Conservation (phyloP, 768 basidiomycete genomes). For the Naganishia vishniacii region DNA sequence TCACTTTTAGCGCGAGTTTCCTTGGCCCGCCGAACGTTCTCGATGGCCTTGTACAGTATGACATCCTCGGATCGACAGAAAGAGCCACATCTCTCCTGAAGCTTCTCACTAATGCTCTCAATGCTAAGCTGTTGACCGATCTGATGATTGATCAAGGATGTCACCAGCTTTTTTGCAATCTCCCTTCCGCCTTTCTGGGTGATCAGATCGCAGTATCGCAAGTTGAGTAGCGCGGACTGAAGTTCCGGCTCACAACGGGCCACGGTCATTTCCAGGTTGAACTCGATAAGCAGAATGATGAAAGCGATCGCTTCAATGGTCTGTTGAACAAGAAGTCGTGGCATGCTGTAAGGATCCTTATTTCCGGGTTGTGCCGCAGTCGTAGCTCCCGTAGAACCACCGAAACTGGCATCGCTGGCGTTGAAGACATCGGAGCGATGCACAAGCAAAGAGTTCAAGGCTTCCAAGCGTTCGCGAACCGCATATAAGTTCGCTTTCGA, state of each 20-base stretch:
- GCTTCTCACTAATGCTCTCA: conserved; percentile 88
- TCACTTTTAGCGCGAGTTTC: conserved; percentile 70
- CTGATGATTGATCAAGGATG: conserved; percentile 94
- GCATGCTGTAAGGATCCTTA: conserved; percentile 13
- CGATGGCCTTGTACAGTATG: conserved; percentile 96
- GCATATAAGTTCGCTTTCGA: neutral
- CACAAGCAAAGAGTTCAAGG: neutral
- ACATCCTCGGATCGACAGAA: conserved; percentile 99
- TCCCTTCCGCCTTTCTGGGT: conserved; percentile 77
- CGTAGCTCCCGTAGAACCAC: conserved; percentile 8
- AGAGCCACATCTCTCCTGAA: conserved; percentile 90
- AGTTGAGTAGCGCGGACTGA: conserved; percentile 62
- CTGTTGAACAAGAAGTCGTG: conserved; percentile 61
- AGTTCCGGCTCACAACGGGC: conserved; percentile 67
- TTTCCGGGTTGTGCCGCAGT: neutral
- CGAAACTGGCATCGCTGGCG: conserved; percentile 22
- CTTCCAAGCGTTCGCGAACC: conserved; percentile 15
- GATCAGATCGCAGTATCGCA: conserved; percentile 83
- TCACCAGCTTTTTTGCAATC: conserved; percentile 83
- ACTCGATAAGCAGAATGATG: conserved; percentile 83
- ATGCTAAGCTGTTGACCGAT: conserved; percentile 95
- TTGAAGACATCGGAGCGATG: conserved; percentile 23
- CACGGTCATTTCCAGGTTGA: conserved; percentile 77
- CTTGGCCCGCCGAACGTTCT: conserved; percentile 83
- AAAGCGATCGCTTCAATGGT: conserved; percentile 93